Percentiles rank a stretch among this genome's conserved stretches.
phyloP scores from a whole-genome alignment of 345 rosid genomes.

The Gossypium bickii region DNA sequence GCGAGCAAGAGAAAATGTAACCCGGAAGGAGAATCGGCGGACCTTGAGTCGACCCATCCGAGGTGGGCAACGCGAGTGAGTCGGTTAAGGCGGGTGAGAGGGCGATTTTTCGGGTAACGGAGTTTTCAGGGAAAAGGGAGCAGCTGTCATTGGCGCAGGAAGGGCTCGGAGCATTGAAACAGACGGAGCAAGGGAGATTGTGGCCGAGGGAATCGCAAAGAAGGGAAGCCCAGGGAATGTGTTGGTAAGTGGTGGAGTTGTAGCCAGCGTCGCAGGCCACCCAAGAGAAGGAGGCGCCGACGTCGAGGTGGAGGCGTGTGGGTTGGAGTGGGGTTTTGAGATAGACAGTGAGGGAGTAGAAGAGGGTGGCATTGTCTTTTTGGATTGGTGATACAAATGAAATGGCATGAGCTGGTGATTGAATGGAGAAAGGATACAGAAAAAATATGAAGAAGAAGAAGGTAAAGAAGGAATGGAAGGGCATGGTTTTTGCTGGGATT shows the following conservation, averaged over 20 bases:
- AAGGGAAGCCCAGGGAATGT: constrained; percentile 48
- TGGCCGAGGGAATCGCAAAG: constrained; percentile 46
- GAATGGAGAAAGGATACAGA: not conserved
- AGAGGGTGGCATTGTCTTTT: constrained; percentile 29
- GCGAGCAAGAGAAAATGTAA: constrained; percentile 45
- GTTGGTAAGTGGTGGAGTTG: constrained; percentile 52
- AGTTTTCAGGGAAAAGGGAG: constrained; percentile 40
- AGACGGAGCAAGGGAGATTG: constrained; percentile 34
- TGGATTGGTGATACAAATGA: constrained; percentile 15
- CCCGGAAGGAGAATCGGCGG: constrained; percentile 17
- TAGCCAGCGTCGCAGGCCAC: constrained; percentile 52
- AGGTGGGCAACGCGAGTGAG: constrained; percentile 26
- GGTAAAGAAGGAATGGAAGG: not conserved
- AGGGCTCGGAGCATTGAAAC: constrained; percentile 46
- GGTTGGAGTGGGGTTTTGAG: constrained; percentile 31
- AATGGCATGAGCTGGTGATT: constrained; percentile 7
- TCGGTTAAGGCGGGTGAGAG: constrained; percentile 40
- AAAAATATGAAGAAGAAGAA: not conserved
- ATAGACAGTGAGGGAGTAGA: constrained; percentile 26
- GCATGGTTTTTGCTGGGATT: not conserved
- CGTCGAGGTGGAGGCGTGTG: constrained; percentile 26
- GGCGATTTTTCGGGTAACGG: constrained; percentile 38
- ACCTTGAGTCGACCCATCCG: constrained; percentile 16
- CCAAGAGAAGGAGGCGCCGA: constrained; percentile 42
- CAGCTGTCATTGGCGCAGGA: constrained; percentile 75